Evolutionary conservation across 331 rosid species (phyloP), one percentile per base, ranked within the genome.

Genomic region (Pyracantha coccinea): DNA sequence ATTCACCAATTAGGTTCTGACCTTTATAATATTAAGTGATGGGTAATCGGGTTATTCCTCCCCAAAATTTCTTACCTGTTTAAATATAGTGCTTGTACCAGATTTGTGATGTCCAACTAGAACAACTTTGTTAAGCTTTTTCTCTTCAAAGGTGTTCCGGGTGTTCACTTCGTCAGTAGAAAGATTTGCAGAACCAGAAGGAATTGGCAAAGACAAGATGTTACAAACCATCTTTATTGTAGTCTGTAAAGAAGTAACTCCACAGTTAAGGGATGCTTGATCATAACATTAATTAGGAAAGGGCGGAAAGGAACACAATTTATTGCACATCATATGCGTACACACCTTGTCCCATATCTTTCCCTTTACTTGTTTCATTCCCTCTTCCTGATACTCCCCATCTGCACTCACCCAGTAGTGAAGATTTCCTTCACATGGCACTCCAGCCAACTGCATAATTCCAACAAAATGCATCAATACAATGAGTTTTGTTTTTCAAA

Each of bases 311-410:
- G 68, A 15, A 72, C 73, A 67, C 70, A 67, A 69, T 21, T 55
- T 27, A 62, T 65, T 35, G 61, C 53, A 70, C 7, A 79, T 64
- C 60, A 44, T 62, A 77, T 19, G 67, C 77, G 64, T 68, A 72
- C 81, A 25, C 77, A 94, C 99, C 95, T 84, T 92, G 67, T 81
- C 87, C 99, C 99, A 94, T 77, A 94, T 87, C 74, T 68, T 52
- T 16, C 91, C 99, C 66, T 79, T 85, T 2, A 77, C 66, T 5
- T 78, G 70, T 58, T 41, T 90, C 87, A 92, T 93, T 74, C 99
- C 99, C 77, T 83, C 99, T 86, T 94, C 97, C 81, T 78, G 86
- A 86, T 80, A 89, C 21, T 95, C 76, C 60, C 99, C 97, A 76
- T 92, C 96, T 45, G 84, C 75, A 67, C 28, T 79, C 77, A 94